Conservation (phyloP, 805 yeast genomes). For the Barnettozyma populi region DNA sequence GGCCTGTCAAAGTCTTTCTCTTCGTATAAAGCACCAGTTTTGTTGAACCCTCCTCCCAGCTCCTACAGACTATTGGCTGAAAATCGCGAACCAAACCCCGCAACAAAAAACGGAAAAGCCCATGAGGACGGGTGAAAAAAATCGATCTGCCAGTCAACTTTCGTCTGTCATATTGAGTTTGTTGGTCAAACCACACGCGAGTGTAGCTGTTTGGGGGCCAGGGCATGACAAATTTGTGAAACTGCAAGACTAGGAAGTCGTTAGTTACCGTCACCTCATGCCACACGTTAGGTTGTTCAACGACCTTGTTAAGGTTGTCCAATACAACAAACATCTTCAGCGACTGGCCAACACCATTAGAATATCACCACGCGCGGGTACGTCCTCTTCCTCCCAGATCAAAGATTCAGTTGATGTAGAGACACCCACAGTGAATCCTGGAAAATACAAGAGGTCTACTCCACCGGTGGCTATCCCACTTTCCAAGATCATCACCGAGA, state of each 20-base stretch:
- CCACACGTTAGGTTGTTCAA: conserved; percentile 1
- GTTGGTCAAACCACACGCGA: neutral
- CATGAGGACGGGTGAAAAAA: neutral
- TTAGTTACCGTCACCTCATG: neutral
- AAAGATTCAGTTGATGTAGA: neutral
- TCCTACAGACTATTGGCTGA: no score
- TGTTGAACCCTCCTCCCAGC: no score
- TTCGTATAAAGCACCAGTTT: no score
- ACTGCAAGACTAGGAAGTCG: neutral
- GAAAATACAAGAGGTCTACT: conserved; percentile 44
- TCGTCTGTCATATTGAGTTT: neutral
- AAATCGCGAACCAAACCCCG: neutral
- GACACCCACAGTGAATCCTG: neutral
- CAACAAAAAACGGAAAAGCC: neutral
- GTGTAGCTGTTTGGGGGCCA: neutral
- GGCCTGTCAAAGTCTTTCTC: no score
- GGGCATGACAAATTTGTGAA: neutral
- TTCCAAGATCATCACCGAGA: conserved; percentile 38
- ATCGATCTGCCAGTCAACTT: no score
- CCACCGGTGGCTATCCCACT: conserved; percentile 68
- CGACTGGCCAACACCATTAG: neutral
- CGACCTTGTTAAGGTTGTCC: conserved; percentile 1
- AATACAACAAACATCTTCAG: conserved; percentile 3
- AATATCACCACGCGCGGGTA: neutral
- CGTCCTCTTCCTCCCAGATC: neutral